Evolutionary conservation across 345 rosid genomes (phyloP), one percentile per base, ranked within the genome.

Genomic region (Eutrema japonicum): DNA sequence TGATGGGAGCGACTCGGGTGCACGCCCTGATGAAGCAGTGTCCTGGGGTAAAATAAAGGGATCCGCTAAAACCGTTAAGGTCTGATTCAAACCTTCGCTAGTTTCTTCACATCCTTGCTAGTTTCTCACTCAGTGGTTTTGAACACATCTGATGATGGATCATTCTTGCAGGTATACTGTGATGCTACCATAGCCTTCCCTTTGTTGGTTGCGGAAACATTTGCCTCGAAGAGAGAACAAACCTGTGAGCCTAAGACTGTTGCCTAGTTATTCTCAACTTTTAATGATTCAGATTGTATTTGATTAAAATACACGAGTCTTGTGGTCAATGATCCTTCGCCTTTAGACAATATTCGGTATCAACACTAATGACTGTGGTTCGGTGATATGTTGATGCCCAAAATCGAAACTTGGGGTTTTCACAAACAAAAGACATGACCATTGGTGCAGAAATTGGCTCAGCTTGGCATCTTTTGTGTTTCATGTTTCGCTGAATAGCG

Each of bases 151-250:
- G 3, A 52, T 60, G 8, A n/a, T 65, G 50, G 35, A 36, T 35
- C n/a, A 13, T 62, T 73, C 50, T 51, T 56, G 55, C 80, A 94
- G 96, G 96, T 94, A 27, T 89, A 89, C 68, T 92, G 99, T 68
- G 99, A 95, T 76, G 99, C 99, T 61, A 95, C 98, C 30, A 89
- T 92, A 60, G 99, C 97, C 55, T 95, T 92, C 76, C 98, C 98
- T 6, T 78, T 92, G 56, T 81, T 95, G 77, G 94, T 95, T 69
- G 97, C 97, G 0, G 94, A 90, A 83, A 95, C 99, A 70, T 95
- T 95, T 83, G 97, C 96, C 22, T 56, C 89, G 0, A 86, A 81
- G 76, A 77, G 66, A 77, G 74, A 78, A n/a, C 61, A 35, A 29
- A 60, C 8, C 12, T 4, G 29, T 8, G 51, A 77, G 53, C 65